Evolutionary conservation across 2,329 filamentous ascomycete species (phyloP).

Genomic region (Aspergillus novoparasiticus): DNA sequence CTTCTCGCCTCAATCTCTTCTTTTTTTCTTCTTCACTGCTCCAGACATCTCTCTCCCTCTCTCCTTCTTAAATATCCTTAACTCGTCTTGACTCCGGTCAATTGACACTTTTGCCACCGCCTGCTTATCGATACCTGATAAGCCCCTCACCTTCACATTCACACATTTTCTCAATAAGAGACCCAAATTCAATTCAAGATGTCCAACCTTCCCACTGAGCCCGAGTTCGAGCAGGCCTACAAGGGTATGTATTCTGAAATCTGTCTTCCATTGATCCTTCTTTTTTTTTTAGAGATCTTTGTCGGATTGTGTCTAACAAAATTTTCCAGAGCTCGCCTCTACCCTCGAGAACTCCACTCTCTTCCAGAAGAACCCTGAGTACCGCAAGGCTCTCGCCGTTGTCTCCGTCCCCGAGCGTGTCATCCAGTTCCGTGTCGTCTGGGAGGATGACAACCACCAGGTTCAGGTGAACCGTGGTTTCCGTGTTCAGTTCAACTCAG

Average conservation of each 20-base stretch:
- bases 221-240: conserved; percentile 99
- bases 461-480: conserved; percentile 92
- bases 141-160: conserved; percentile 6
- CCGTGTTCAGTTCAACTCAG: conserved; percentile 98
- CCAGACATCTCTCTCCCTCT: conserved; percentile 14
- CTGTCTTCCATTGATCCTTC: not conserved
- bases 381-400: conserved; percentile 85
- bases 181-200: conserved; percentile 50
- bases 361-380: conserved; percentile 92
- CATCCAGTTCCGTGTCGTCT: conserved; percentile 95
- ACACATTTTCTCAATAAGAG: not conserved
- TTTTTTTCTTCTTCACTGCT: conserved; percentile 17
- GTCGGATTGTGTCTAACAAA: not conserved
- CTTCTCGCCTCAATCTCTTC: conserved; percentile 13
- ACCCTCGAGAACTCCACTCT: conserved; percentile 93
- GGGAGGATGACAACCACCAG: conserved; percentile 88
- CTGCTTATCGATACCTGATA: conserved; percentile 11
- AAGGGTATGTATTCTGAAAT: conserved; percentile 64
- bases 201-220: conserved; percentile 84
- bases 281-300: not conserved
- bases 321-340: conserved; percentile 76
- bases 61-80: conserved; percentile 14
- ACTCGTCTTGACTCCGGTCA: conserved; percentile 1
- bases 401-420: conserved; percentile 90
- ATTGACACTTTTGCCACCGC: conserved; percentile 9